phyloP scores from a whole-genome alignment of 345 rosid species.

The Eucalyptus pumila region DNA sequence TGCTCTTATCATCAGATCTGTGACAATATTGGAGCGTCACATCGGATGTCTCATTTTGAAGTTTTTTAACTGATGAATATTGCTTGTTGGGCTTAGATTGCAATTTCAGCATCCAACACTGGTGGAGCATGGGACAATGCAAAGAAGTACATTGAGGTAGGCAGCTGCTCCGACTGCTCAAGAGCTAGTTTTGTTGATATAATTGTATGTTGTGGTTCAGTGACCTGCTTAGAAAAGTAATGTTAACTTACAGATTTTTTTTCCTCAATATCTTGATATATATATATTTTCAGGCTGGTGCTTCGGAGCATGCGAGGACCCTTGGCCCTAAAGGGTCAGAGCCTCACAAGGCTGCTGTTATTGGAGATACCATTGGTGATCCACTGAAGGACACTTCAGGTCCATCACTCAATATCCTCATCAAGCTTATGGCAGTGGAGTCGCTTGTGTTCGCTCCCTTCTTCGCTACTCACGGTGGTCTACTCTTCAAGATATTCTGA shows the following conservation, averaged over 20 bases:
- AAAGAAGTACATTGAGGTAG: constrained; percentile 7
- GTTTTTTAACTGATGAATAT: not conserved
- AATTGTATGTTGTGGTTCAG: not conserved
- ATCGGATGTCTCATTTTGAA: not conserved
- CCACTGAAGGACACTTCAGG: constrained; percentile 11
- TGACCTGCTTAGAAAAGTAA: not conserved
- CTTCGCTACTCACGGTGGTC: constrained; percentile 30
- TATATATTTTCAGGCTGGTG: not conserved
- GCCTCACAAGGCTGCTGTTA: constrained; percentile 12
- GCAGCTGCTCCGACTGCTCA: not conserved
- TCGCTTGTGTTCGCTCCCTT: constrained; percentile 40
- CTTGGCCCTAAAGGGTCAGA: constrained; percentile 6
- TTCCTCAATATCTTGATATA: not conserved
- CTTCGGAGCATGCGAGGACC: constrained; percentile 4
- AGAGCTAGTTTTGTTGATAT: not conserved
- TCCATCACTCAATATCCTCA: constrained; percentile 37
- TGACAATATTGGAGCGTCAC: not conserved
- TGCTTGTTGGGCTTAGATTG: not conserved
- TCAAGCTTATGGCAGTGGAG: constrained; percentile 38
- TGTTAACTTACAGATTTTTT: not conserved
- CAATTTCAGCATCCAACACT: constrained; percentile 6
- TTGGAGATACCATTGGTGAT: constrained; percentile 3
- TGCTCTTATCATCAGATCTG: not conserved
- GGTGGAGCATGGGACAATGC: constrained; percentile 12
- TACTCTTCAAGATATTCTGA: constrained; percentile 21